Evolutionary conservation across 2,329 filamentous ascomycete species (phyloP).

Genomic region (Corinectria fuckeliana): DNA sequence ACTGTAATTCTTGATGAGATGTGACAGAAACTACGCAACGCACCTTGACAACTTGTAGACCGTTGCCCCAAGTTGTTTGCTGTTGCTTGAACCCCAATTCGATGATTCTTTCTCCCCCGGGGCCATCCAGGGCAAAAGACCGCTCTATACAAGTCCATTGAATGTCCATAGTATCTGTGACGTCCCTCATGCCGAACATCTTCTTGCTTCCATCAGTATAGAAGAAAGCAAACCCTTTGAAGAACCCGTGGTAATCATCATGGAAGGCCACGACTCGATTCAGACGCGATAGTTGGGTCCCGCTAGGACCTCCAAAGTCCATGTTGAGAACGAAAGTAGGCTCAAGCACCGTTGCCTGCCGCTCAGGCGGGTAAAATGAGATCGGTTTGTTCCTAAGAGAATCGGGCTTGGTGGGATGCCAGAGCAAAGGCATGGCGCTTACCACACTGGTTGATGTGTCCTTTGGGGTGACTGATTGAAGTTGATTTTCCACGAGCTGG

Average conservation of each 20-base stretch:
- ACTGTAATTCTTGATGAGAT: neutral
- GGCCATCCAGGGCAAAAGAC: conserved; percentile 6
- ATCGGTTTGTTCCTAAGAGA: neutral
- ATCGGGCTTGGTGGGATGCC: neutral
- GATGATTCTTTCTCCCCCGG: conserved; percentile 12
- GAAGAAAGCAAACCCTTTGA: conserved; percentile 10
- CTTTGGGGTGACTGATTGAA: neutral
- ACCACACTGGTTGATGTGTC: neutral
- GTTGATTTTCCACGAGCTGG: neutral
- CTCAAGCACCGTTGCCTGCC: neutral
- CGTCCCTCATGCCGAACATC: neutral
- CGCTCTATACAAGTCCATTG: neutral
- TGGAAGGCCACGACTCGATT: neutral
- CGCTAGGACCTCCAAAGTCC: conserved; percentile 8
- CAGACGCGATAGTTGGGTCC: neutral
- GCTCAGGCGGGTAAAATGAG: neutral
- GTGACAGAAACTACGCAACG: neutral
- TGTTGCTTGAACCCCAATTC: neutral
- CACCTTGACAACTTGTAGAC: neutral
- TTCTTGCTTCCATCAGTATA: conserved; percentile 4
- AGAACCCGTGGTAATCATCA: neutral
- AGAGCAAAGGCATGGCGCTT: neutral
- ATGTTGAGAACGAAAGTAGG: conserved; percentile 4
- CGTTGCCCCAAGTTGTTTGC: neutral
- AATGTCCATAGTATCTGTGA: fast-evolving